Base-by-base conservation (phyloP, 2,329 filamentous ascomycete genomes). In the Penicillium sp. region DNA sequence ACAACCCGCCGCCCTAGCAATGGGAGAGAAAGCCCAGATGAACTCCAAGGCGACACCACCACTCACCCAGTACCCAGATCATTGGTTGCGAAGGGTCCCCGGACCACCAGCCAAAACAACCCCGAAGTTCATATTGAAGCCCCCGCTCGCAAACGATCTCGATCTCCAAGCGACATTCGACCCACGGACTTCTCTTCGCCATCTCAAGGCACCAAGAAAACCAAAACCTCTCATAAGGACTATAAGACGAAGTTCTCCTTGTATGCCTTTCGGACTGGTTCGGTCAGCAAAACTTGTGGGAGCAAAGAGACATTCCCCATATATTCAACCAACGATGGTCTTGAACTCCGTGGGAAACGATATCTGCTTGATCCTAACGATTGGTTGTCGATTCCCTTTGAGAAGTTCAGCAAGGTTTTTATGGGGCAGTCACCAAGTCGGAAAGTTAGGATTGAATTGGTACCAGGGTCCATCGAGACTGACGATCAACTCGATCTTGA, bases 11-110 rank as follows among this genome's bases (percentile, higher is more conserved):
- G 39, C 14, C 12, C 19, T 30, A 49, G 46, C 14, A 56, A 53
- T 19, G 40, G 46, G n/a, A 57, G 62, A 33, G 70, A 72, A 33
- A 73, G 71, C 46, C 60, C 69, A 4, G 71, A 73, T 59, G 71
- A 68, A 47, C 51, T 73, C 2, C 71, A 73, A 48, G 70, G 69
- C 10, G 68, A 60, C 9, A 64, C 57, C 33, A 70, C 69, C 4
- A 65, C 64, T 31, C 42, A 50, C 4, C 60, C 55, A 22, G 18
- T 55, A 19, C 57, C 58, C 8, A 51, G 41, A 5, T 30, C 35
- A n/a, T 39, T 61, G 13, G 25, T 38, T 28, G 40, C 29, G 27
- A 43, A 38, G 19, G 39, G 31, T 37, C 50, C 33, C 16, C 41
- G 49, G 27, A 9, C 27, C 29, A 14, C 41, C 36, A 54, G 36